Conservation (phyloP, 1,284 basidiomycete genomes). For the Pseudozyma hubeiensis region DNA sequence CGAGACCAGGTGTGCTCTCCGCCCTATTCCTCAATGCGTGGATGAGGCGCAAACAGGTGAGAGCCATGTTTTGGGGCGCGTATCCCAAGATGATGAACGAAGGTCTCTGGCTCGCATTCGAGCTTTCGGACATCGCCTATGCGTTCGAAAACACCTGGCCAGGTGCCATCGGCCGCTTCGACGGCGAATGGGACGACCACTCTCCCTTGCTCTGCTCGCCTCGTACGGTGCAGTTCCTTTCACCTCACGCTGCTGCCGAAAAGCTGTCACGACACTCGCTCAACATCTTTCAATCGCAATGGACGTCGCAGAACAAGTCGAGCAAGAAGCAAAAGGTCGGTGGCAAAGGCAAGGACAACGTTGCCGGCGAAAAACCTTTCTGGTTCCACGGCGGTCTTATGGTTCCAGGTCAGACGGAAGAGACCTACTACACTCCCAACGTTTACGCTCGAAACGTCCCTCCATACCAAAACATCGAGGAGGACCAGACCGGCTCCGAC, state of each 20-base stretch:
- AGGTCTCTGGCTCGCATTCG: constrained; percentile 43
- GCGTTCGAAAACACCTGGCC: constrained; percentile 50
- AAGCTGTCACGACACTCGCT: constrained; percentile 32
- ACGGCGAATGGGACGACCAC: constrained; percentile 45
- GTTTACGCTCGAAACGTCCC: constrained; percentile 35
- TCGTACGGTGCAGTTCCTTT: constrained; percentile 40
- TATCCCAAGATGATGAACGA: constrained; percentile 36
- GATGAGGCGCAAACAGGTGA: constrained; percentile 22
- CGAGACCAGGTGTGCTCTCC: constrained; percentile 33
- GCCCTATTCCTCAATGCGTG: constrained; percentile 46
- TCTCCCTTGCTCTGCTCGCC: constrained; percentile 36
- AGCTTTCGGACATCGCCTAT: constrained; percentile 30
- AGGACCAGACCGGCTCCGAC: constrained; percentile 14
- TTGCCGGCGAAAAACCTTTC: constrained; percentile 34
- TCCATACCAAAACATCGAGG: constrained; percentile 26
- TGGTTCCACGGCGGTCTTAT: constrained; percentile 43
- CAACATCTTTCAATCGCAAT: constrained; percentile 20
- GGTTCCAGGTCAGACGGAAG: constrained; percentile 11
- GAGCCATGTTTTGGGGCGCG: constrained; percentile 32
- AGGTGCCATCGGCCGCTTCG: constrained; percentile 37
- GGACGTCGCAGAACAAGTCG: background rate
- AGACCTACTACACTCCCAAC: constrained; percentile 42
- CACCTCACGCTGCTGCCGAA: constrained; percentile 26
- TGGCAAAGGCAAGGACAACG: constrained; percentile 18
- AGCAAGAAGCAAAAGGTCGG: background rate